Evolutionary conservation across 2,329 filamentous ascomycete species (phyloP).

Genomic region (Sordariomycetes sp.): DNA sequence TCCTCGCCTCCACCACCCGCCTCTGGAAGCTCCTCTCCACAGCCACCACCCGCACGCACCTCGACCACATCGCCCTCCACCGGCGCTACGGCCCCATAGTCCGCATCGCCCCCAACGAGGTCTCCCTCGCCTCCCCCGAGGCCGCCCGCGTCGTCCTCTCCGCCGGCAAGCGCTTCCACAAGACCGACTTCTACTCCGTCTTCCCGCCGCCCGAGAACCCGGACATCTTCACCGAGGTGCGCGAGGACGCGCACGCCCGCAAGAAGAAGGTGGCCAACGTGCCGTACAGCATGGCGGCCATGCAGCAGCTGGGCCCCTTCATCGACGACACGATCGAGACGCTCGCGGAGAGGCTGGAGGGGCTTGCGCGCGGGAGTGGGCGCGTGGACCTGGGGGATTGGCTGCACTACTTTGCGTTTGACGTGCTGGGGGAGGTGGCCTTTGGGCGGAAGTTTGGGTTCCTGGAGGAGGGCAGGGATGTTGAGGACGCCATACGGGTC

Average conservation of each 20-base stretch:
- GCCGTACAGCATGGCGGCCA: conserved; percentile 41
- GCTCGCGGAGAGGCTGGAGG: conserved; percentile 29
- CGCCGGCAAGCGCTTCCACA: conserved; percentile 40
- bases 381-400: conserved; percentile 34
- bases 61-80: conserved; percentile 30
- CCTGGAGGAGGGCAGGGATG: conserved; percentile 15
- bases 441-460: conserved; percentile 25
- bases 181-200: conserved; percentile 41
- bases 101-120: conserved; percentile 8
- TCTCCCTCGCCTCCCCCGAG: conserved; percentile 7
- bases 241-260: conserved; percentile 41
- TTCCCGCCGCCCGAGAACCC: conserved; percentile 46
- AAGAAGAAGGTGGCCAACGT: conserved; percentile 43
- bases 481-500: conserved; percentile 14
- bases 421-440: conserved; percentile 21
- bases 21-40: conserved; percentile 25
- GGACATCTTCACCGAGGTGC: conserved; percentile 45
- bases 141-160: conserved; percentile 26
- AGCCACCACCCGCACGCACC: conserved; percentile 44
- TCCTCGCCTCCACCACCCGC: conserved; percentile 42
- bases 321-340: conserved; percentile 40
- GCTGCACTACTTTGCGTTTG: conserved; percentile 17
- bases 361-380: conserved; percentile 16
- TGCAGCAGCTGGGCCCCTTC: conserved; percentile 38
- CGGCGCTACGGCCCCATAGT: conserved; percentile 35